Percentiles rank a stretch among this genome's conserved stretches.
phyloP scores from a whole-genome alignment of 768 basidiomycete genomes.

The Mycena pura region DNA sequence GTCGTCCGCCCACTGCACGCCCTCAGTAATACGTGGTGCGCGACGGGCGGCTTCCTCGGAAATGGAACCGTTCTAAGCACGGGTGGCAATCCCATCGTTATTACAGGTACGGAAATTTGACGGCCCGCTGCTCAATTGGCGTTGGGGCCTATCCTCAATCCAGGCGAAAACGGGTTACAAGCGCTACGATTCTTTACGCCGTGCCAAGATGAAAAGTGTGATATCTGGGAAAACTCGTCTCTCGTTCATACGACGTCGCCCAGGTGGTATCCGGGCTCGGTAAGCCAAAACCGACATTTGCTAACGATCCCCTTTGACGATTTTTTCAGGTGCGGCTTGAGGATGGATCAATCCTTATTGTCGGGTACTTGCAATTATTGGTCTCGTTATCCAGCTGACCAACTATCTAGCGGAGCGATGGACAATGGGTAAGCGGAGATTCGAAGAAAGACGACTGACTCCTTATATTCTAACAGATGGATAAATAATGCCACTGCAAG shows the following conservation, averaged over 20 bases:
- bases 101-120: constrained; percentile 14
- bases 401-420: too few relatives aligned
- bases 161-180: constrained; percentile 39
- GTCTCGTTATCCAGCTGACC: constrained; percentile 18
- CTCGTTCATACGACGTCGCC: constrained; percentile 40
- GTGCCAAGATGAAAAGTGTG: constrained; percentile 41
- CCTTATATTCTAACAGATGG: constrained; percentile 41
- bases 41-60: constrained; percentile 46
- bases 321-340: constrained; percentile 21
- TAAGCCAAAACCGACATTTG: constrained; percentile 22
- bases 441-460: constrained; percentile 5
- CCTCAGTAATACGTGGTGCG: constrained; percentile 49
- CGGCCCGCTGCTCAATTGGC: neutral
- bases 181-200: constrained; percentile 46
- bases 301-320: constrained; percentile 1
- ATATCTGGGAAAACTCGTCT: constrained; percentile 42
- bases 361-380: constrained; percentile 11
- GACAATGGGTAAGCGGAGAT: constrained; percentile 67
- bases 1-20: constrained; percentile 40
- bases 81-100: constrained; percentile 11
- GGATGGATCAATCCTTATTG: constrained; percentile 29
- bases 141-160: neutral
- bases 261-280: constrained; percentile 49
- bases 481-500: constrained; percentile 37
- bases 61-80: constrained; percentile 47